Percentiles rank a stretch among this genome's conserved stretches.
These are phyloP conservation scores for Closterium sp. DNA, from an alignment of 139 green algal species.

Conservation along the genomic window DNA sequence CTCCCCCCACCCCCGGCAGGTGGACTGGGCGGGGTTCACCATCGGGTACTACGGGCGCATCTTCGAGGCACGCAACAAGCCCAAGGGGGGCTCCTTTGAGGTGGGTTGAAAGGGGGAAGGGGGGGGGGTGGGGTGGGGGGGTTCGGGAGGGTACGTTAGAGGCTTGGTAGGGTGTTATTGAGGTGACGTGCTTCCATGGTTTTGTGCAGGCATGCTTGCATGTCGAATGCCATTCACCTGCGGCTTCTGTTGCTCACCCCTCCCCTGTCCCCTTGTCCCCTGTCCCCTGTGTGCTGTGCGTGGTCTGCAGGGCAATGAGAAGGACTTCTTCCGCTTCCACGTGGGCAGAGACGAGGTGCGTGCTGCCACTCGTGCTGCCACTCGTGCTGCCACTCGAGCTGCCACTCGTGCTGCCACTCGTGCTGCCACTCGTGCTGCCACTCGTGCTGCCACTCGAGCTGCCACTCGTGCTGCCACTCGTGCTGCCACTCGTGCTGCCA, in stretches of 20 bases:
- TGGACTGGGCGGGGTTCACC: constrained; percentile 95
- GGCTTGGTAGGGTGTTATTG: background rate
- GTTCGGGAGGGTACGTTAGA: background rate
- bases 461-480: no score
- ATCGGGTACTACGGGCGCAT: constrained; percentile 76
- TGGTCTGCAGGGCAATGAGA: constrained; percentile 48
- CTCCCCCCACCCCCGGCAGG: constrained; percentile 25
- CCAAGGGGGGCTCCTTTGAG: constrained; percentile 60
- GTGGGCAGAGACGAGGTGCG: constrained; percentile 42
- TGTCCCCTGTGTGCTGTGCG: background rate
- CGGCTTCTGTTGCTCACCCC: background rate
- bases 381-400: background rate
- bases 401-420: no score
- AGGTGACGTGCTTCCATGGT: constrained; percentile 62
- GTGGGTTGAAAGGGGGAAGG: background rate
- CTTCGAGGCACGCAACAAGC: constrained; percentile 61
- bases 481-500: no score
- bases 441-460: no score
- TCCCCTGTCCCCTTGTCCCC: background rate
- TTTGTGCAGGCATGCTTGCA: background rate
- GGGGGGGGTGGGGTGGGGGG: background rate
- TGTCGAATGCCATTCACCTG: background rate
- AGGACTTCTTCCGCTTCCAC: constrained; percentile 55
- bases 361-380: background rate
- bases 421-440: no score